Evolutionary conservation across 2,329 filamentous ascomycete genomes (phyloP), one percentile per base, ranked within the genome.

Genomic region (Tolypocladium pustulatum): DNA sequence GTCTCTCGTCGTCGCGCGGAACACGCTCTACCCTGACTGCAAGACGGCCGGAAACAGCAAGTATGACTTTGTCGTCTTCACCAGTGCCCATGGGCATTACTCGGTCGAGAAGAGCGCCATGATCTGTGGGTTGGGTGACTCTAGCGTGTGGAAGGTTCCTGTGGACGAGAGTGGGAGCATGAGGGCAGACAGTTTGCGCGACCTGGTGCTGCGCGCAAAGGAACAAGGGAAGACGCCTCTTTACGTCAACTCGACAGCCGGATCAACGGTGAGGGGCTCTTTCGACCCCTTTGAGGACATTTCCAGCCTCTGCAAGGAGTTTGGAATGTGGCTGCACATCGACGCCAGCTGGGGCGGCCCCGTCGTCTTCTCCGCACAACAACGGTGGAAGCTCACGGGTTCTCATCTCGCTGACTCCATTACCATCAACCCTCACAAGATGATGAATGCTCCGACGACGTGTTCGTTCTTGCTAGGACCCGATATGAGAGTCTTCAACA

Each of bases 361-460:
- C 1, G 90, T 89, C 60, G 80, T 90, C 63, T 97, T 97, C 74
- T 89, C 85, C 0, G 66, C 78, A n/a, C 75, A 75, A 59, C 86
- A 89, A 51, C 76, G 76, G 53, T 68, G 70, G 62, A 89, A 91
- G 68, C 76, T 97, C 12, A 71, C 76, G 1, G 93, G 93, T 17
- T 78, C 82, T 2, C 80, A 91, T 52, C 79, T 87, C 46, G 94
- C 92, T 12, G 82, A 97, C 72, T 90, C 86, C 17, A 78, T 97
- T 43, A 90, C 91, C 2, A 83, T 96, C 58, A 97, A 96, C 72
- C 92, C 94, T 59, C 94, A 99, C 76, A 97, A 97, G 76, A 97
- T 97, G 94, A 82, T 97, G 69, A 90, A 90, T 60, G 89, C 91
- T 3, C 93, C 94, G 0, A 77, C 95, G 46, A 96, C 92, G 0